Evolutionary conservation across 345 rosid species (phyloP).

Genomic region (Mangifera indica): DNA sequence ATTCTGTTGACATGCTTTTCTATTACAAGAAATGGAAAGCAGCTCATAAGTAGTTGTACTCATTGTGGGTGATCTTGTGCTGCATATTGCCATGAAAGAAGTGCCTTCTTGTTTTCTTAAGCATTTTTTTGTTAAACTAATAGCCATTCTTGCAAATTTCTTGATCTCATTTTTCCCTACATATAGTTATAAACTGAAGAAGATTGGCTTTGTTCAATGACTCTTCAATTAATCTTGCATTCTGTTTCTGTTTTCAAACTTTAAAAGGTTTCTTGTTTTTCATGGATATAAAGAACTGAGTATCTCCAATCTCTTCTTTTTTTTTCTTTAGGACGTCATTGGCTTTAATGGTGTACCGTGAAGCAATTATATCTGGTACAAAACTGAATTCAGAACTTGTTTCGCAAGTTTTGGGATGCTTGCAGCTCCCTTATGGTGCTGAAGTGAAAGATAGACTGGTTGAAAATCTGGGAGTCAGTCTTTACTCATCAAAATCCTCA

Average conservation of each 20-base stretch:
- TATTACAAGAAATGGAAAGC: not conserved
- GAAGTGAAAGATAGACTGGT: slow-evolving; percentile 58
- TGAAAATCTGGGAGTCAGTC: slow-evolving; percentile 60
- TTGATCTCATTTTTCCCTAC: not conserved
- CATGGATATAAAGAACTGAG: slow-evolving; percentile 1
- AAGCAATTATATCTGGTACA: slow-evolving; percentile 56
- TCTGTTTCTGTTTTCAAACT: not conserved
- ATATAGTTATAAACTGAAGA: not conserved
- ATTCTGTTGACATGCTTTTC: slow-evolving; percentile 12
- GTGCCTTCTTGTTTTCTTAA: not conserved
- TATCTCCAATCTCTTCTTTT: slow-evolving; percentile 15
- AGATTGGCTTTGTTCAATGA: not conserved
- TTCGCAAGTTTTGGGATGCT: slow-evolving; percentile 85
- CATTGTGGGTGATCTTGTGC: slow-evolving; percentile 7
- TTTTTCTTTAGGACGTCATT: slow-evolving; percentile 58
- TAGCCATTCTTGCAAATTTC: not conserved
- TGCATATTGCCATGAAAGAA: not conserved
- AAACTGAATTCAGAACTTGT: slow-evolving; percentile 71
- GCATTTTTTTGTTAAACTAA: not conserved
- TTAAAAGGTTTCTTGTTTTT: not conserved
- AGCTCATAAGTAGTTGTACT: not conserved
- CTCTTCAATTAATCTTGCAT: not conserved
- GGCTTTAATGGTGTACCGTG: slow-evolving; percentile 75
- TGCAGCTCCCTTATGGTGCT: slow-evolving; percentile 73
- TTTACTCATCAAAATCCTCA: slow-evolving; percentile 44